Conservation (phyloP, 805 yeast species). For the Sporopachydermia quercuum region DNA sequence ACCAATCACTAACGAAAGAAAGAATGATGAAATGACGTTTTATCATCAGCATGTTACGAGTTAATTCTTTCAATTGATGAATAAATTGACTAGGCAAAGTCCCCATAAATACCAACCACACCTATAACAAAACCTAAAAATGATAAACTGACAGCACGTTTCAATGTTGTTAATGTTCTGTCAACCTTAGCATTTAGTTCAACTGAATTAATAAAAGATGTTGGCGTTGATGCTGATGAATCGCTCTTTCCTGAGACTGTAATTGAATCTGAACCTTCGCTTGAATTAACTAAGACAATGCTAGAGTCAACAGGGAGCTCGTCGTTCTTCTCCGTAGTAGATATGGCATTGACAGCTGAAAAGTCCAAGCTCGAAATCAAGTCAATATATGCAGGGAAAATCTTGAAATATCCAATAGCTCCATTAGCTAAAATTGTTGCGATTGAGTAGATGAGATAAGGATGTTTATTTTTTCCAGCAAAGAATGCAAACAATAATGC, state of each 20-base stretch:
- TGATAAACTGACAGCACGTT: not conserved
- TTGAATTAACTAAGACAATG: not conserved
- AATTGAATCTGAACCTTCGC: not conserved
- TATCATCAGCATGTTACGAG: no score
- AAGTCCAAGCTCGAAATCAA: not conserved
- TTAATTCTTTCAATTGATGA: no score
- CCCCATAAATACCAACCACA: not conserved
- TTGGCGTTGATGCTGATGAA: not conserved
- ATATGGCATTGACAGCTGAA: not conserved
- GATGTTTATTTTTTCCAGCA: not conserved
- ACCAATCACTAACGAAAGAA: no score
- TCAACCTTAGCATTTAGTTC: not conserved
- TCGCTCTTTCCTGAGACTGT: no score
- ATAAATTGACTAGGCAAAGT: slow-evolving; percentile 7
- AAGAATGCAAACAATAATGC: not conserved
- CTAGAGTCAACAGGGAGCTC: not conserved
- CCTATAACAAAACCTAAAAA: not conserved
- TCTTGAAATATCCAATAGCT: not conserved
- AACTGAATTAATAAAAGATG: not conserved
- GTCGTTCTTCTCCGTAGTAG: not conserved
- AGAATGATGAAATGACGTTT: no score
- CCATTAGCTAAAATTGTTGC: not conserved
- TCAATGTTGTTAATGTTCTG: not conserved
- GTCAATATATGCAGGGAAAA: not conserved
- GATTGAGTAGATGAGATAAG: not conserved